Evolutionary conservation across 495 filamentous ascomycete species (phyloP), one percentile per base, ranked within the genome.

Genomic region (Aspergillus taichungensis): DNA sequence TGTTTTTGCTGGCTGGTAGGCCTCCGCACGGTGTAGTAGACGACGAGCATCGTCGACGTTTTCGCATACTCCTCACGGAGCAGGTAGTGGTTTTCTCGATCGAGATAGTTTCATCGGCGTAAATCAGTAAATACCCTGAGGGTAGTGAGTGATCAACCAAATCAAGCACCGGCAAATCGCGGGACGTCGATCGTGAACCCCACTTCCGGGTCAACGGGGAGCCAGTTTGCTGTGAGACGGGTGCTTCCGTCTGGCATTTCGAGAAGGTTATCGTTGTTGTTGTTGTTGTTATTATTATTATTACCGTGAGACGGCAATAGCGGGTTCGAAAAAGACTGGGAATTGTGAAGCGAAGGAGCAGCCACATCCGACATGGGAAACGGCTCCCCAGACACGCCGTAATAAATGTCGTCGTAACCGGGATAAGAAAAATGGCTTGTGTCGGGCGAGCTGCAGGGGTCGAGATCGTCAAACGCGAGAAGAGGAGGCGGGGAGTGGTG

Each of bases 191-290:
- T 65, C 1, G 63, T 66, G 35, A 66, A 62, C 5, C 65, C 65
- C n/a, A 53, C 63, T 11, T 53, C 45, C 0, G 61, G 54, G 38
- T 68, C 65, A 0, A 68, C 65, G 4, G 65, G 65, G 1, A 68
- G 50, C 65, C 65, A 68, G 43, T 68, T 68, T 3, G 55, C 43
- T 8, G 61, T 63, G 29, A 56, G 45, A 12, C 65, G 63, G 2
- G 59, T 64, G 32, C 49, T 60, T 0, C 65, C 65, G 37, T 68
- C 65, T 2, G 65, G 65, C 65, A 68, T 68, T 36, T 68, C 63
- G 14, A 68, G 51, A 11, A 56, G 57, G 28, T 43, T 13, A 37
- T 28, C 13, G 34, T 37, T 39, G 29, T 13, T 24, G 29, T 24
- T 6, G 30, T 8, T 28, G 14, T 11, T 30, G 30, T 38, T 38